These are phyloP conservation scores for Tulasnella sp. DNA, from an alignment of 768 basidiomycete species.

Conservation along the genomic window DNA sequence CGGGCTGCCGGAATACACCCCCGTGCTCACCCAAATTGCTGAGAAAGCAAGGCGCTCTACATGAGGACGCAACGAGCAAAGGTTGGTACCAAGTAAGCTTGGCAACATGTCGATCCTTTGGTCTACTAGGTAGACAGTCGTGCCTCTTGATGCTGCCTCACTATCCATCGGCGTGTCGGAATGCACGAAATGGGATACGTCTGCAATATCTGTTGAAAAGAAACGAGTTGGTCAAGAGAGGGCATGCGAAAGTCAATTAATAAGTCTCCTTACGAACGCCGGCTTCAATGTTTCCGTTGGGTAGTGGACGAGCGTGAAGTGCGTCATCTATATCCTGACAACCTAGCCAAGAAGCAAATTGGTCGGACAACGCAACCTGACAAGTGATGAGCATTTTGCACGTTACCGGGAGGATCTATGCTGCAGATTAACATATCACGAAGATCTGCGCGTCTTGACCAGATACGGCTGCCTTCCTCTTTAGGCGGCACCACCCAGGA, in stretches of 20 bases:
- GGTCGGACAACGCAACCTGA: background rate
- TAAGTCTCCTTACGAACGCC: conserved; percentile 80
- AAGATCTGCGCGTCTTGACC: conserved; percentile 85
- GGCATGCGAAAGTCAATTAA: background rate
- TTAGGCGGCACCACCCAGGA: conserved; percentile 89
- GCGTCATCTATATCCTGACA: conserved; percentile 99
- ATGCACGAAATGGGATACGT: conserved; percentile 94
- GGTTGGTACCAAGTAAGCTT: conserved; percentile 84
- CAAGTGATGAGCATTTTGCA: background rate
- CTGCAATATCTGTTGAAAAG: conserved; percentile 76
- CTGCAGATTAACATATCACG: conserved; percentile 85
- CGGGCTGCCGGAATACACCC: background rate
- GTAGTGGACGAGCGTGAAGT: conserved; percentile 77
- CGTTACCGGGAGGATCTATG: conserved; percentile 88
- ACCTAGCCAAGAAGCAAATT: conserved; percentile 44
- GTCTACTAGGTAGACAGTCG: conserved; percentile 97
- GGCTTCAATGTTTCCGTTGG: conserved; percentile 93
- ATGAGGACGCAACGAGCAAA: conserved; percentile 87
- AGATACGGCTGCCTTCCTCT: conserved; percentile 47
- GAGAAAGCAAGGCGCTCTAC: conserved; percentile 96
- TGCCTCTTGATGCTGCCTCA: conserved; percentile 92
- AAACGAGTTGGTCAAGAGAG: background rate
- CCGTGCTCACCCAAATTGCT: conserved; percentile 77
- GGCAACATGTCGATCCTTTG: conserved; percentile 99
- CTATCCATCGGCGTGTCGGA: conserved; percentile 93